Evolutionary conservation across 2,329 filamentous ascomycete genomes (phyloP), one percentile per base, ranked within the genome.

Genomic region (Talaromyces funiculosus): DNA sequence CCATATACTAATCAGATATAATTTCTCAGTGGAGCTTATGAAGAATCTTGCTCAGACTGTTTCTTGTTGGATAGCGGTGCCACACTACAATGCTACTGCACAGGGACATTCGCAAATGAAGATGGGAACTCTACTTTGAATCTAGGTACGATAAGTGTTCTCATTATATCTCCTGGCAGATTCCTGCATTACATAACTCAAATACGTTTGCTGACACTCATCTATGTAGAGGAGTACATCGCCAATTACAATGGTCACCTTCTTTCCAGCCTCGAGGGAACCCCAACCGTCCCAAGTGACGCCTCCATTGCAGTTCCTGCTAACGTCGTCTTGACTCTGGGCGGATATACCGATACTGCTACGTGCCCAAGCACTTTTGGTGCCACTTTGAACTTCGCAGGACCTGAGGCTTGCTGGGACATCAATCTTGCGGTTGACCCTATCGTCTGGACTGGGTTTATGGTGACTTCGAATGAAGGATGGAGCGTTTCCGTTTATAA

Each of bases 161-260:
- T 7, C 33, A 29, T 38, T 8, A 16, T 7, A 14, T 0, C n/a
- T 4, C 26, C 4, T 51, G 4, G 9, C 22, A 51, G 1, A 51
- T 14, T 8, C n/a, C 22, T 14, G 9, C 29, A 7, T 33, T 33
- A n/a, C n/a, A 4, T 51, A 33, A 33, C n/a, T 33, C 29, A 16
- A 33, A 51, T 20, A 51, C 47, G 10, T 3, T 20, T 12, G 10
- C 42, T 53, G n/a, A 47, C 14, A 26, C 22, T 12, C 10, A 7
- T 3, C 5, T 6, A 35, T 18, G 18, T 29, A 64, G 63, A 64
- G 62, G 54, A 64, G 31, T 58, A 64, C 33, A 64, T 64, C 33
- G 62, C 62, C 29, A 64, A 64, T 43, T 64, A 64, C 37, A 38
- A 62, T 6, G 63, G 63, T 3, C 62, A 64, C 29, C 60, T 64